Conservation (phyloP, 805 yeast species). For the Tetrapisispora nanseiensis region DNA sequence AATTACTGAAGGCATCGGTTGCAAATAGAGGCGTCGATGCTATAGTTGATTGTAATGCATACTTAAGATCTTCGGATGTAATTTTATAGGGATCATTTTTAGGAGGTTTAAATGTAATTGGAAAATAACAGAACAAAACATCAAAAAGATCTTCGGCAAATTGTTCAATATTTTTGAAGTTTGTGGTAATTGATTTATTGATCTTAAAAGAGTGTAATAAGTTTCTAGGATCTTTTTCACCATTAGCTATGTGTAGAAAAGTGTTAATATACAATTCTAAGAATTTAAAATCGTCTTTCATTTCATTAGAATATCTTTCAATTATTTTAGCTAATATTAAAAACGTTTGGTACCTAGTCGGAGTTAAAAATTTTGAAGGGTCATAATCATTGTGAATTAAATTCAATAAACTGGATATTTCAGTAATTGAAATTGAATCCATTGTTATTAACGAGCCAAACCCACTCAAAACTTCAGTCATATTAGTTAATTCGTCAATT, state of each 20-base stretch:
- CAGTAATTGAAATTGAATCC: constrained; percentile 37
- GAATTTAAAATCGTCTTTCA: constrained; percentile 13
- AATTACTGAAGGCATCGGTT: constrained; percentile 62
- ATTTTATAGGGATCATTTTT: constrained; percentile 72
- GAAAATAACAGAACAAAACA: constrained; percentile 87
- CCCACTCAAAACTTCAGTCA: constrained; percentile 45
- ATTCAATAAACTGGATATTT: constrained; percentile 31
- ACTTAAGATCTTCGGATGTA: constrained; percentile 62
- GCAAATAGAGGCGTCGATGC: constrained; percentile 55
- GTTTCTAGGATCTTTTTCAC: constrained; percentile 93
- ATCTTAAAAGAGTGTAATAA: constrained; percentile 58
- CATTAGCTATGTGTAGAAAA: constrained; percentile 61
- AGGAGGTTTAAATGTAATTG: constrained; percentile 91
- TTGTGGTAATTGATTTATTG: constrained; percentile 37
- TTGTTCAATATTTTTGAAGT: constrained; percentile 28
- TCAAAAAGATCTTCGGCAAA: constrained; percentile 68
- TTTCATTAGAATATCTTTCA: constrained; percentile 12
- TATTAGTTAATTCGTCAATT: constrained; percentile 51
- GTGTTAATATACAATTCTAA: constrained; percentile 39
- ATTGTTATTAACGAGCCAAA: constrained; percentile 41
- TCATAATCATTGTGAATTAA: constrained; percentile 36
- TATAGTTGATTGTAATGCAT: constrained; percentile 49
- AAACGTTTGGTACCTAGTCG: constrained; percentile 53
- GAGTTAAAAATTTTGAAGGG: constrained; percentile 50
- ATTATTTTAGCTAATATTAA: constrained; percentile 35